phyloP scores from a whole-genome alignment of 352 stramenopile species.

The Phytophthora hybrid region DNA sequence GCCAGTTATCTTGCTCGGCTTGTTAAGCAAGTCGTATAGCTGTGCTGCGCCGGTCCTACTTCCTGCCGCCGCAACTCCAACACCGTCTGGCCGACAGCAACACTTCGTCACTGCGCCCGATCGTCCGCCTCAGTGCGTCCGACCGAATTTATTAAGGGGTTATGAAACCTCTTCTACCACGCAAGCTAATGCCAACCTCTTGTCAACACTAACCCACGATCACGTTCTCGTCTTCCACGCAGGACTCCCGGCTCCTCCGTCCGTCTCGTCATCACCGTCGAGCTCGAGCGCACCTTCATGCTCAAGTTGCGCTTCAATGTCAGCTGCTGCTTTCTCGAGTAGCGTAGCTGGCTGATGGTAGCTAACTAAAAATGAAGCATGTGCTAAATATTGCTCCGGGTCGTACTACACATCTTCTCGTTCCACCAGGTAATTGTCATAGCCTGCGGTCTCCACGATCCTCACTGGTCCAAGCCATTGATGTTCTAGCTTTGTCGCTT shows the following conservation, averaged over 20 bases:
- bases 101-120: too few species aligned
- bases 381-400: not conserved
- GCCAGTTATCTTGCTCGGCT: too few species aligned
- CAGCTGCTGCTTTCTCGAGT: not conserved
- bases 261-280: not conserved
- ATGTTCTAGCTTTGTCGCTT: slow-evolving; percentile 5
- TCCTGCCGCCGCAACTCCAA: too few species aligned
- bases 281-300: slow-evolving; percentile 1
- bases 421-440: slow-evolving; percentile 1
- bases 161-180: too few species aligned
- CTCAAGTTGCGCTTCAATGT: slow-evolving; percentile 1
- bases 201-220: too few species aligned
- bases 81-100: too few species aligned
- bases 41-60: too few species aligned
- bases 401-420: not conserved
- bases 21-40: too few species aligned
- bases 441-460: not conserved
- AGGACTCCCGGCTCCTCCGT: not conserved
- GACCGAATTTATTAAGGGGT: too few species aligned
- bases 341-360: not conserved
- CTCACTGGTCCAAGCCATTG: not conserved
- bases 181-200: too few species aligned
- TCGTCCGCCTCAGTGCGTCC: too few species aligned
- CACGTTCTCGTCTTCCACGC: too few species aligned
- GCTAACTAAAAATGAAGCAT: not conserved